Percentiles rank a stretch among this genome's conserved stretches.
phyloP scores from a whole-genome alignment of 148 eudicot genomes.

The Camellia japonica region DNA sequence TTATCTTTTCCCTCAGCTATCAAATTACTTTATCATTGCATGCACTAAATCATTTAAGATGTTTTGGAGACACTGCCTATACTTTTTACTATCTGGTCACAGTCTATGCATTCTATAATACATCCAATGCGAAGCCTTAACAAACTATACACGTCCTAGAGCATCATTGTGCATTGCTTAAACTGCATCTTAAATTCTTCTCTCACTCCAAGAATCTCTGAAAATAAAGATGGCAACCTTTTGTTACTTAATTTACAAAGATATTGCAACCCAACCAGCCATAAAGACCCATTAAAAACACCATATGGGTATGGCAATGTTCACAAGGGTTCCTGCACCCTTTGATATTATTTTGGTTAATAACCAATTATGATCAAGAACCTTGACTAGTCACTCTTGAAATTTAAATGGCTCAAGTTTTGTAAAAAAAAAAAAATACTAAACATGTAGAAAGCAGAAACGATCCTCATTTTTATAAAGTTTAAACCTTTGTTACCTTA shows the following conservation, averaged over 20 bases:
- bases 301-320: neutral
- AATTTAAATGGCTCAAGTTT: conserved; percentile 4
- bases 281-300: neutral
- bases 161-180: neutral
- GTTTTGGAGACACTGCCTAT: neutral
- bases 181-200: neutral
- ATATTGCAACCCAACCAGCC: neutral
- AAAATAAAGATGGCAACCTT: neutral
- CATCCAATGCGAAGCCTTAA: neutral
- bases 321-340: neutral
- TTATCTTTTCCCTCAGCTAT: neutral
- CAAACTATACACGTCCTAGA: neutral
- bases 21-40: neutral
- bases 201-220: neutral
- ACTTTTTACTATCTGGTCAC: no score
- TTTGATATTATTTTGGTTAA: neutral
- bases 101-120: neutral
- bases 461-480: neutral
- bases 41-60: neutral
- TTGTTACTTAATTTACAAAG: conserved; percentile 4
- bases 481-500: neutral
- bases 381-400: neutral
- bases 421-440: no score
- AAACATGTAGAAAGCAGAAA: neutral
- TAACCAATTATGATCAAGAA: neutral